Base-by-base conservation (phyloP, 352 stramenopile genomes). In the Thraustochytrium striatum region DNA sequence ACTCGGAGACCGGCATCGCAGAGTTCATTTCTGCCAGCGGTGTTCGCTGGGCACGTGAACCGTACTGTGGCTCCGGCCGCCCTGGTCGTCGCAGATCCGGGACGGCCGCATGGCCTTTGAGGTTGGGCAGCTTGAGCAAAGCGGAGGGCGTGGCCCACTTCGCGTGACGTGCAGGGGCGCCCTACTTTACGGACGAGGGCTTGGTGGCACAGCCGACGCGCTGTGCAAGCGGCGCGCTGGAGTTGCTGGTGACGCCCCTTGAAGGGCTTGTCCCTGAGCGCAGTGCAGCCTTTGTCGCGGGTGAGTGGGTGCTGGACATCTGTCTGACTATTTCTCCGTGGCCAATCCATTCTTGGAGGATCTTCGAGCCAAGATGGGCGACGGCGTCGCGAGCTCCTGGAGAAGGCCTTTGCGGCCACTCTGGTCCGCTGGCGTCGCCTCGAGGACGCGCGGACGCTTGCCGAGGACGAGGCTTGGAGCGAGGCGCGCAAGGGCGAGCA, bases 261-360 rank as follows among this genome's bases (percentile, higher is more conserved):
- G 65, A 55, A 5, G 65, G 33, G 9, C 32, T 3, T 5, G 39
- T 25, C 21, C 28, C 43, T 3, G 1, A 61, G 28, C 61, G 44
- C 36, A 62, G 30, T 7, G 41, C 25, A 43, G 28, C 61, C 11
- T 30, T 30, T 2, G 16, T 75, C 36, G 65, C 19, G 13, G 2
- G 16, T 8, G 39, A 39, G 16, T 93, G 85, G 59, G 57, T 95
- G 3, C 72, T 95, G 0, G 90, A 95, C 72, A 89, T 95, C 35
- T 91, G 93, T 80, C 78, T 95, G 90, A 95, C 83, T 95, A 92
- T 79, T 95, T 94, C 79, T 93, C 89, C 21, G 93, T 89, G 2
- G 91, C 88, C 87, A 90, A 93, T 43, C 90, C 90, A 5, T 95
- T 95, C 58, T 86, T 84, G 11, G 47, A 69, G 84, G 30, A 83